Conservation (phyloP, 371 early-diverging fungal species). For the Mortierella sp. region DNA sequence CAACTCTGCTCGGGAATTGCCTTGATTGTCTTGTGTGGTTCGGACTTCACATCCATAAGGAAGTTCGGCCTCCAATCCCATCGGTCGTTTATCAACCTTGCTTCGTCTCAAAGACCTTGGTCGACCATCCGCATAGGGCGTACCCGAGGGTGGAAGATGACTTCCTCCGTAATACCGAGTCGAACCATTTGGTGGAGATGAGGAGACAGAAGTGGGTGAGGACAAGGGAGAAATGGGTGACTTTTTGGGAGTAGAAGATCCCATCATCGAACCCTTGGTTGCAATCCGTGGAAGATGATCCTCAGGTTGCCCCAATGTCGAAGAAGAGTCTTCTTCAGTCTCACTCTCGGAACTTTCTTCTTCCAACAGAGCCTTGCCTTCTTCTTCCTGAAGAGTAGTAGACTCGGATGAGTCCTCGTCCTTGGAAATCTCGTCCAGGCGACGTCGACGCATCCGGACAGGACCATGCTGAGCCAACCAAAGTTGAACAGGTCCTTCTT, state of each 20-base stretch:
- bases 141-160: conserved; percentile 43
- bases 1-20: conserved; percentile 21
- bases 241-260: conserved; percentile 5
- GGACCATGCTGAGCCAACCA: conserved; percentile 55
- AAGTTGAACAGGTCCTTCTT: conserved; percentile 50
- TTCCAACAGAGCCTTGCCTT: conserved; percentile 5
- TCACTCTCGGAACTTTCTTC: conserved; percentile 18
- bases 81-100: conserved; percentile 25
- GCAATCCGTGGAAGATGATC: conserved; percentile 50
- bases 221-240: not conserved
- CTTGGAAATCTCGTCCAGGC: conserved; percentile 20
- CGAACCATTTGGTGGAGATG: conserved; percentile 18
- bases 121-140: conserved; percentile 15
- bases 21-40: conserved; percentile 28
- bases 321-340: conserved; percentile 6
- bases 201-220: not conserved
- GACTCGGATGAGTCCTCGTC: not conserved
- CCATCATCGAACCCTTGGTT: conserved; percentile 19
- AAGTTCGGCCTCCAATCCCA: conserved; percentile 51
- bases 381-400: not conserved
- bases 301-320: conserved; percentile 4
- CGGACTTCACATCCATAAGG: conserved; percentile 46
- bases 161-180: conserved; percentile 49
- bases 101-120: not conserved
- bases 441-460: conserved; percentile 46